A percentile compares a stretch with the other conserved stretches of the same genome.
phyloP scores from a whole-genome alignment of 495 filamentous ascomycete species.

The Hamigera avellanea region DNA sequence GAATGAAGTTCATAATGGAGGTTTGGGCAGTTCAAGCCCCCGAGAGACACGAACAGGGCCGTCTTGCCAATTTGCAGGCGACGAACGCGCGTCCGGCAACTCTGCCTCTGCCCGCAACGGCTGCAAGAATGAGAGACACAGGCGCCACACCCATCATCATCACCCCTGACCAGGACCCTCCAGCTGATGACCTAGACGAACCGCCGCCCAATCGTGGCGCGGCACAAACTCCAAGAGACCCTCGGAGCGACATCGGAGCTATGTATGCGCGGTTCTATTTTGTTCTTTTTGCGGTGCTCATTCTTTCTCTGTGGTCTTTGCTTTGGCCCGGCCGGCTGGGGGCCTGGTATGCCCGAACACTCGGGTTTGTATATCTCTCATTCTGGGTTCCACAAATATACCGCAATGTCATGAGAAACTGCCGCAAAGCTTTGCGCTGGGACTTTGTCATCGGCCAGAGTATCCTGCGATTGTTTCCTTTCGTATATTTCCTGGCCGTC shows the following conservation, averaged over 20 bases:
- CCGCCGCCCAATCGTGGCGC: slow-evolving; percentile 16
- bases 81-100: slow-evolving; percentile 23
- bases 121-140: slow-evolving; percentile 31
- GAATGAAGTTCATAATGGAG: slow-evolving; percentile 76
- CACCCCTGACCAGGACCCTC: slow-evolving; percentile 71
- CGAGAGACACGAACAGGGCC: slow-evolving; percentile 52
- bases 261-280: slow-evolving; percentile 73
- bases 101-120: slow-evolving; percentile 54
- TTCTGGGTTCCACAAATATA: slow-evolving; percentile 88
- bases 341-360: slow-evolving; percentile 53
- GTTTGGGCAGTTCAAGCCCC: slow-evolving; percentile 82
- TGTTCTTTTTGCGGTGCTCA: slow-evolving; percentile 53
- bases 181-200: slow-evolving; percentile 20
- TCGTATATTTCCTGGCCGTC: slow-evolving; percentile 69
- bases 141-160: slow-evolving; percentile 60
- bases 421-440: slow-evolving; percentile 77
- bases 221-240: slow-evolving; percentile 21
- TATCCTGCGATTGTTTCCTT: slow-evolving; percentile 59
- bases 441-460: slow-evolving; percentile 81
- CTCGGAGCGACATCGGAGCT: slow-evolving; percentile 51
- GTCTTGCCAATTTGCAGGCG: slow-evolving; percentile 14
- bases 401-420: slow-evolving; percentile 83
- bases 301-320: slow-evolving; percentile 63
- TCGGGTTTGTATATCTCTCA: slow-evolving; percentile 67
- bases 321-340: slow-evolving; percentile 64